These are phyloP conservation scores for Conticribra weissflogii DNA, from an alignment of 108 stramenopile species.

Conservation along the genomic window DNA sequence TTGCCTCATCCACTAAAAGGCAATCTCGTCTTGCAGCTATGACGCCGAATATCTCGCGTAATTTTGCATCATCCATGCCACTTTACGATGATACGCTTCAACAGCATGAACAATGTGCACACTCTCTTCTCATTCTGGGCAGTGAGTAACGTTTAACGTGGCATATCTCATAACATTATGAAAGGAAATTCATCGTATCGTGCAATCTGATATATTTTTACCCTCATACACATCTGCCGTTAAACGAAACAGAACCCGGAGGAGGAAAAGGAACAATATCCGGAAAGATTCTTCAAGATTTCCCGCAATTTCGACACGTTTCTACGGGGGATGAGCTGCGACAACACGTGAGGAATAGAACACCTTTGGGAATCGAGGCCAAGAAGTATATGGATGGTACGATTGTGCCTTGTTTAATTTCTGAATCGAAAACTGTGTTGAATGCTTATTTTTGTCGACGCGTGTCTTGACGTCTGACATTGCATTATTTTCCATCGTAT, in stretches of 20 bases:
- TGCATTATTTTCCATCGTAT: too few relatives aligned
- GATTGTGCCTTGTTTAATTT: background rate
- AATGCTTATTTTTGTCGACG: too few relatives aligned
- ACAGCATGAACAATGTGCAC: constrained; percentile 19
- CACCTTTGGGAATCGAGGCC: constrained; percentile 85
- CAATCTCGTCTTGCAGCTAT: background rate
- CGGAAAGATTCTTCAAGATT: constrained; percentile 87
- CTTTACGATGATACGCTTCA: background rate
- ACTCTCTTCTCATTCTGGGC: constrained; percentile 84
- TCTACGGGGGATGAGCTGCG: constrained; percentile 96
- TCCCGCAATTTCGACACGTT: constrained; percentile 89
- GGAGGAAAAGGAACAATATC: constrained; percentile 98
- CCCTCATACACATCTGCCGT: too few relatives aligned
- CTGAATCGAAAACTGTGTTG: too few relatives aligned
- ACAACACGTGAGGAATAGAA: constrained; percentile 82
- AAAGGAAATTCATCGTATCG: too few relatives aligned
- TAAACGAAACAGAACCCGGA: too few relatives aligned
- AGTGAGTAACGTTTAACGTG: too few relatives aligned
- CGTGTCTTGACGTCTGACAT: too few relatives aligned
- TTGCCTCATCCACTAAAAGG: constrained; percentile 4
- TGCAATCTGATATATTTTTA: too few relatives aligned
- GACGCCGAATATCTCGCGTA: background rate
- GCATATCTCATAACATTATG: too few relatives aligned
- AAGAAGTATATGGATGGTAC: constrained; percentile 83
- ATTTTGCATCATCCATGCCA: constrained; percentile 11